Conservation (phyloP, 495 filamentous ascomycete species). For the Lichina pygmaea region DNA sequence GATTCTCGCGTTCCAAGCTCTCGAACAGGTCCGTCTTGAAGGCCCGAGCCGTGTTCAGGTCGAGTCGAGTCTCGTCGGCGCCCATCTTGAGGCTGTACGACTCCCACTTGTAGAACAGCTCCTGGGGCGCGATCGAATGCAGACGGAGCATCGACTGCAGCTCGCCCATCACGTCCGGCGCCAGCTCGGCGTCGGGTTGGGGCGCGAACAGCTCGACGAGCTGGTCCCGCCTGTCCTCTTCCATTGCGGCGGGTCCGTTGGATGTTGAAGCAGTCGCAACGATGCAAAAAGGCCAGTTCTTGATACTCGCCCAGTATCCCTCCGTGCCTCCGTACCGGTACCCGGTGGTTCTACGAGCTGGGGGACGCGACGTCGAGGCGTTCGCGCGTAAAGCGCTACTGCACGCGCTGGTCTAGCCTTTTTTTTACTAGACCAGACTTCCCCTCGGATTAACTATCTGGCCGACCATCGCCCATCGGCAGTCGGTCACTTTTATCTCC, state of each 20-base stretch:
- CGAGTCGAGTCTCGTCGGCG: slow-evolving; percentile 39
- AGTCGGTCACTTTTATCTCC: too few species aligned
- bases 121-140: slow-evolving; percentile 46
- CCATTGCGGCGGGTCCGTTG: not conserved
- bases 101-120: slow-evolving; percentile 95
- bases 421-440: too few species aligned
- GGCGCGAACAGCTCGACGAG: slow-evolving; percentile 41
- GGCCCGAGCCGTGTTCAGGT: slow-evolving; percentile 35
- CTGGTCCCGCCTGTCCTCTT: slow-evolving; percentile 14
- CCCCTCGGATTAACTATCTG: too few species aligned
- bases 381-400: too few species aligned
- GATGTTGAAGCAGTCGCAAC: too few species aligned
- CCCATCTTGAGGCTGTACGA: slow-evolving; percentile 87
- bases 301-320: too few species aligned
- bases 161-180: slow-evolving; percentile 48
- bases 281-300: too few species aligned
- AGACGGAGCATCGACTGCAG: slow-evolving; percentile 62
- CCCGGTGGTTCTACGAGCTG: too few species aligned
- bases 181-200: slow-evolving; percentile 25
- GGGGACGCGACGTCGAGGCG: too few species aligned
- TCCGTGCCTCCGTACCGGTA: too few species aligned
- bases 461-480: too few species aligned
- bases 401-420: too few species aligned
- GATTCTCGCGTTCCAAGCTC: slow-evolving; percentile 42
- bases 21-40: slow-evolving; percentile 80